A percentile compares a stretch with the other conserved stretches of the same genome.
Evolutionary conservation across 108 stramenopile species (phyloP).

Genomic region (Cylindrotheca fusiformis): DNA sequence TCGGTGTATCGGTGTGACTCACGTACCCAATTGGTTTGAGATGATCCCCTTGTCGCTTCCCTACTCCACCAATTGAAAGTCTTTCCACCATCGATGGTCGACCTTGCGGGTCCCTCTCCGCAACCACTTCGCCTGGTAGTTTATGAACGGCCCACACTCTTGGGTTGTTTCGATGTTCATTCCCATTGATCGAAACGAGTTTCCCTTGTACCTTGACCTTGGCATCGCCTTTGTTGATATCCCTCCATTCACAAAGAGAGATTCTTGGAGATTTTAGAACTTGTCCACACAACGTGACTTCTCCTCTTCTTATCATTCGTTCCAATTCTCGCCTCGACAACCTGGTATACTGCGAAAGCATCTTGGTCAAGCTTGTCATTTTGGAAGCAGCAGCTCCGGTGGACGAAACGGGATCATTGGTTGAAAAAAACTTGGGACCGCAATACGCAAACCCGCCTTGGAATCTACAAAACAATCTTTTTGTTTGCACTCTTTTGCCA

Average conservation of each 20-base stretch:
- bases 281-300: constrained; percentile 63
- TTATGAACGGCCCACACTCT: constrained; percentile 73
- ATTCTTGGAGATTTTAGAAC: constrained; percentile 35
- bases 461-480: no score
- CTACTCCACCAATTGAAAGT: constrained; percentile 61
- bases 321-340: constrained; percentile 59
- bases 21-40: constrained; percentile 8
- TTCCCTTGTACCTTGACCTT: constrained; percentile 58
- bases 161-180: not conserved
- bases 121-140: constrained; percentile 64
- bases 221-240: not conserved
- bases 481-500: no score
- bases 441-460: no score
- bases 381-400: no score
- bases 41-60: constrained; percentile 22
- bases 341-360: constrained; percentile 14
- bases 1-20: constrained; percentile 10
- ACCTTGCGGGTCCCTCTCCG: constrained; percentile 71
- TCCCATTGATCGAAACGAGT: constrained; percentile 7
- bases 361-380: constrained; percentile 16
- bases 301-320: constrained; percentile 51
- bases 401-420: no score
- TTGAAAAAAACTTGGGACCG: no score
- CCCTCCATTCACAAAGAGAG: constrained; percentile 10
- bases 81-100: constrained; percentile 72